These are phyloP conservation scores for Scutellaria galericulata DNA, from an alignment of 257 asterid species.

Conservation along the genomic window DNA sequence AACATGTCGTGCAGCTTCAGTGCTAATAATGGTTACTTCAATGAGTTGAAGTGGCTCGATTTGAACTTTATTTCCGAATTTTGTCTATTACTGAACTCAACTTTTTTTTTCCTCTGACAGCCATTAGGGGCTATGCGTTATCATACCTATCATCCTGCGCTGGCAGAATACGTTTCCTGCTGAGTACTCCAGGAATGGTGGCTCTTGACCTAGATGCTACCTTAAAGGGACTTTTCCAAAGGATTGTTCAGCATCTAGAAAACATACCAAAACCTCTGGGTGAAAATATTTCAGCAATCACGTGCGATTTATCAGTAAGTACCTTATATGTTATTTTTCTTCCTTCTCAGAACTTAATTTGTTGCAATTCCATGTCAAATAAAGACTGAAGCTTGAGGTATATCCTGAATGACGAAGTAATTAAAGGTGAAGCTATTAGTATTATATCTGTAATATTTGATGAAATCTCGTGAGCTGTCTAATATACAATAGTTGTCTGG, in stretches of 20 bases:
- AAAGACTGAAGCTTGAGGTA: conserved; percentile 26
- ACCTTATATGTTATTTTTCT: conserved; percentile 35
- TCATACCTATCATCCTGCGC: conserved; percentile 96
- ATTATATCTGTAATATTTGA: conserved; percentile 5
- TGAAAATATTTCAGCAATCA: conserved; percentile 82
- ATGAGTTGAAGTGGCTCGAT: conserved; percentile 10
- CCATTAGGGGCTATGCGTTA: conserved; percentile 96
- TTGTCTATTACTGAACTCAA: conserved; percentile 23
- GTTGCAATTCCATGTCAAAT: conserved; percentile 23
- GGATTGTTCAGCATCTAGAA: conserved; percentile 92
- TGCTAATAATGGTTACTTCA: conserved; percentile 13
- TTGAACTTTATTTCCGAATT: conserved; percentile 26
- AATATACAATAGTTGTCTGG: conserved; percentile 9
- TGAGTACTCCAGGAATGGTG: conserved; percentile 99
- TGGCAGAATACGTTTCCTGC: conserved; percentile 95
- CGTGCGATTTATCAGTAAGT: conserved; percentile 95
- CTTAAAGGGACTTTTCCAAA: conserved; percentile 87
- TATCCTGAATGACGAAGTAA: conserved; percentile 11
- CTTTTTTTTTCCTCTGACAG: conserved; percentile 54
- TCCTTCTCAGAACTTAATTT: conserved; percentile 29
- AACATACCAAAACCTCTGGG: conserved; percentile 94
- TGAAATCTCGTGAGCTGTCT: conserved; percentile 24
- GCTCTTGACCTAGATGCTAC: conserved; percentile 95
- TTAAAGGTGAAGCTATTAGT: not conserved
- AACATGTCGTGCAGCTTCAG: conserved; percentile 11